Evolutionary conservation across 2,329 filamentous ascomycete genomes (phyloP).

Genomic region (Neoscytalidium dimidiatum): DNA sequence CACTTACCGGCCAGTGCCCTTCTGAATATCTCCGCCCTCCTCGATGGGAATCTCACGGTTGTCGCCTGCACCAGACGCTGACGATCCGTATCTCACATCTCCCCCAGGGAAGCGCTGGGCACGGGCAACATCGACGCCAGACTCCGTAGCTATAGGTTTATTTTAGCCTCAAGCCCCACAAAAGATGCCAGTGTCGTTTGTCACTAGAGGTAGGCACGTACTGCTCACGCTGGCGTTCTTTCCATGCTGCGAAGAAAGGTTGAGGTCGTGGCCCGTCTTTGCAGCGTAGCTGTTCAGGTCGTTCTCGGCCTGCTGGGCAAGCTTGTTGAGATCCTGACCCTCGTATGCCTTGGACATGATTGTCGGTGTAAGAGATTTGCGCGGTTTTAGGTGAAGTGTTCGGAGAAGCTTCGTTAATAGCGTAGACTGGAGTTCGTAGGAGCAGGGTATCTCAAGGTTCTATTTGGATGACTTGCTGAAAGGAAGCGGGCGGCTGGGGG

Average conservation of each 20-base stretch:
- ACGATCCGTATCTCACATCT: slow-evolving; percentile 45
- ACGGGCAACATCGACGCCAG: slow-evolving; percentile 48
- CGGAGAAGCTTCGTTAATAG: not conserved
- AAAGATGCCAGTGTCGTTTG: no score
- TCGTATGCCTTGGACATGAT: slow-evolving; percentile 8
- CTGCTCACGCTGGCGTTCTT: slow-evolving; percentile 38
- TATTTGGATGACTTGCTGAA: not conserved
- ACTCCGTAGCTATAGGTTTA: slow-evolving; percentile 42
- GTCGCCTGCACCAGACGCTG: slow-evolving; percentile 46
- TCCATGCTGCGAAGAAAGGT: not conserved
- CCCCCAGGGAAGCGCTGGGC: slow-evolving; percentile 47
- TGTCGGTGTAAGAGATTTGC: not conserved
- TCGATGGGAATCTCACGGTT: slow-evolving; percentile 50
- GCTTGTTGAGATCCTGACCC: slow-evolving; percentile 27
- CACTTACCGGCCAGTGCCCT: slow-evolving; percentile 41
- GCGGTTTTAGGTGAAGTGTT: not conserved
- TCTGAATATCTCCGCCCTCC: slow-evolving; percentile 49
- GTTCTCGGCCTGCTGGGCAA: slow-evolving; percentile 51
- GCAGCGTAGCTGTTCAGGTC: slow-evolving; percentile 49
- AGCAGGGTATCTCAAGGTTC: not conserved
- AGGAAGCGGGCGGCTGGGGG: not conserved
- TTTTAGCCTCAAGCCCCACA: not conserved
- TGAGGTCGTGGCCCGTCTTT: slow-evolving; percentile 29
- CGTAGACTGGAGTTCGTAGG: not conserved
- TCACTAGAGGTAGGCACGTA: slow-evolving; percentile 26